Percentiles rank a stretch among this genome's conserved stretches.
These are phyloP conservation scores for Medicago arabica DNA, from an alignment of 306 rosid species.

Conservation along the genomic window DNA sequence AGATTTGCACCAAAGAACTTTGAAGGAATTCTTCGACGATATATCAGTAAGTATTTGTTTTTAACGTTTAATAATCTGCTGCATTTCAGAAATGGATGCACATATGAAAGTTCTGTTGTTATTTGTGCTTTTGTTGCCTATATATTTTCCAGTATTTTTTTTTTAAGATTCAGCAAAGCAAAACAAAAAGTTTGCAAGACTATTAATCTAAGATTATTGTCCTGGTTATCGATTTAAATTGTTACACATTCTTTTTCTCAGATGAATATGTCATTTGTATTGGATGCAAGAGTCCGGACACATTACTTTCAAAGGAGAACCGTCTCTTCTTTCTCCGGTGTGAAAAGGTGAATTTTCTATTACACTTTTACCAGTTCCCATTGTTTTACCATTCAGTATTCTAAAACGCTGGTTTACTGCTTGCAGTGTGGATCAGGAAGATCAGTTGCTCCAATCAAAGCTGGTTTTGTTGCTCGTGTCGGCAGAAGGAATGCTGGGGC, in stretches of 20 bases:
- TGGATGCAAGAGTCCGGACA: conserved; percentile 98
- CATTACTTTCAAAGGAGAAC: conserved; percentile 92
- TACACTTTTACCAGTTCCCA: neutral
- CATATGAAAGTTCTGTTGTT: conserved; percentile 18
- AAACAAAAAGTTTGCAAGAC: neutral
- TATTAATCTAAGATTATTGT: neutral
- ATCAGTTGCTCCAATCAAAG: conserved; percentile 93
- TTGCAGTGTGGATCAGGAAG: conserved; percentile 96
- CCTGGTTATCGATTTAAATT: neutral
- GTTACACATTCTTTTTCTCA: conserved; percentile 40
- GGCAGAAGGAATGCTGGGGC: conserved; percentile 82
- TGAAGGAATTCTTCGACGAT: conserved; percentile 93
- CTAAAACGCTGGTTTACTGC: conserved; percentile 4
- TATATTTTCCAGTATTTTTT: neutral
- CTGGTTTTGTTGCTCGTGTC: conserved; percentile 98
- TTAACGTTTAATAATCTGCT: neutral
- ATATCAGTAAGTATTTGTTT: conserved; percentile 72
- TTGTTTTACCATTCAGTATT: neutral
- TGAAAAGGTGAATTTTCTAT: conserved; percentile 71
- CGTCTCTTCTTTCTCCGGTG: conserved; percentile 97
- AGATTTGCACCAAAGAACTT: conserved; percentile 96
- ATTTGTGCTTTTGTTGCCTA: conserved; percentile 14
- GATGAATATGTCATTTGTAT: conserved; percentile 91
- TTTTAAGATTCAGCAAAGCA: conserved; percentile 4
- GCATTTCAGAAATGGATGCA: neutral